These are phyloP conservation scores for Boletus subcaerulescens DNA, from an alignment of 768 basidiomycete genomes.

Conservation along the genomic window DNA sequence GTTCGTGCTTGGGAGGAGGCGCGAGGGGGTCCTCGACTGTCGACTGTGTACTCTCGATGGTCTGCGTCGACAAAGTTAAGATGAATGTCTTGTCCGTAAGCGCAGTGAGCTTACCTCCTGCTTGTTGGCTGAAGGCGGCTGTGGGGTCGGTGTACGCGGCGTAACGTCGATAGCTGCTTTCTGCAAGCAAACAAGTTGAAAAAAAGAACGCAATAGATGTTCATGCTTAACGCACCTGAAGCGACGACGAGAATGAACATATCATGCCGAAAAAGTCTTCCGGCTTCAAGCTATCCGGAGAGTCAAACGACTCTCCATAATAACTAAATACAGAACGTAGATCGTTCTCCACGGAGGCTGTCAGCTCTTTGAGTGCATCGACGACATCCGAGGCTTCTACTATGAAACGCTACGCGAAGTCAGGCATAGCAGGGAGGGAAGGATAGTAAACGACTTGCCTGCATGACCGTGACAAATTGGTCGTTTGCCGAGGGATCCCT, in stretches of 20 bases:
- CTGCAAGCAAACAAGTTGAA: constrained; percentile 32
- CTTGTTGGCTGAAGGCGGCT: not conserved
- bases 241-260: constrained; percentile 67
- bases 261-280: constrained; percentile 83
- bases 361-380: constrained; percentile 62
- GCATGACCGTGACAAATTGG: constrained; percentile 65
- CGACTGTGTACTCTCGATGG: constrained; percentile 37
- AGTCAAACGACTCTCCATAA: constrained; percentile 73
- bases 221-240: constrained; percentile 49
- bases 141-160: not conserved
- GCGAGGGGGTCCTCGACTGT: constrained; percentile 27
- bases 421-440: not conserved
- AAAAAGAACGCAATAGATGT: no score
- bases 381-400: constrained; percentile 48
- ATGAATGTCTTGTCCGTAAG: not conserved
- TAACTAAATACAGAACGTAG: constrained; percentile 59
- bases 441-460: constrained; percentile 38
- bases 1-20: constrained; percentile 43
- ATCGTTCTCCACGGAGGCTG: constrained; percentile 53
- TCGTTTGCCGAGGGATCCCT: constrained; percentile 43
- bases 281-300: constrained; percentile 62
- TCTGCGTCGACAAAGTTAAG: constrained; percentile 32
- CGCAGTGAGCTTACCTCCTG: constrained; percentile 5
- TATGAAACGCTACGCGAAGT: constrained; percentile 26
- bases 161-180: constrained; percentile 67